A percentile compares a stretch with the other conserved stretches of the same genome.
Evolutionary conservation across 805 yeast species (phyloP).

Genomic region (Candida chauliodis): DNA sequence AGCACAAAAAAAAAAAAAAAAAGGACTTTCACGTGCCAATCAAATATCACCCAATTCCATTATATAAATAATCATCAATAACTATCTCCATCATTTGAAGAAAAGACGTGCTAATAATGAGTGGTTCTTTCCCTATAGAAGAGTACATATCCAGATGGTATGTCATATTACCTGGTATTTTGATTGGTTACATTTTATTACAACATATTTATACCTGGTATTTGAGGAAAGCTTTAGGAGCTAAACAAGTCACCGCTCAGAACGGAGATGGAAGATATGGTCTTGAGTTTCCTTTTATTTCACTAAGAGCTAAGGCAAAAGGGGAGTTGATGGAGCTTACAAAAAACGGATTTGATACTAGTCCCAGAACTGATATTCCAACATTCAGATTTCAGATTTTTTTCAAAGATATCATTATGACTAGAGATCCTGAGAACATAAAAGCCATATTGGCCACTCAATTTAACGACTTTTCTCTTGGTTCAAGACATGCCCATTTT

Average conservation of each 20-base stretch:
- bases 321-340: slow-evolving; percentile 20
- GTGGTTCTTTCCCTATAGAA: no score
- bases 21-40: no score
- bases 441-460: slow-evolving; percentile 42
- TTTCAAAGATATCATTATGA: slow-evolving; percentile 18
- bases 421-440: slow-evolving; percentile 39
- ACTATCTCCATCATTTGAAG: no score
- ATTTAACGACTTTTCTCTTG: slow-evolving; percentile 38
- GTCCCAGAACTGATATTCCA: slow-evolving; percentile 7
- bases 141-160: slow-evolving; percentile 15
- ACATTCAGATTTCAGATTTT: slow-evolving; percentile 15
- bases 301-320: slow-evolving; percentile 13
- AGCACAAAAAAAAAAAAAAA: not conserved
- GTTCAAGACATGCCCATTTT: slow-evolving; percentile 35
- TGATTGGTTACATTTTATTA: slow-evolving; percentile 7
- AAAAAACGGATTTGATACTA: slow-evolving; percentile 12
- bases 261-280: slow-evolving; percentile 17
- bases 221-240: slow-evolving; percentile 12
- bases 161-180: slow-evolving; percentile 7
- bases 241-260: slow-evolving; percentile 8
- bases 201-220: not conserved
- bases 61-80: not conserved
- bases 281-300: slow-evolving; percentile 12
- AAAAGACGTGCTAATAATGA: no score
- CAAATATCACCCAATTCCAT: no score